Base-by-base conservation (phyloP, 1,139 yeast genomes). In the Kodamaea ohmeri region DNA sequence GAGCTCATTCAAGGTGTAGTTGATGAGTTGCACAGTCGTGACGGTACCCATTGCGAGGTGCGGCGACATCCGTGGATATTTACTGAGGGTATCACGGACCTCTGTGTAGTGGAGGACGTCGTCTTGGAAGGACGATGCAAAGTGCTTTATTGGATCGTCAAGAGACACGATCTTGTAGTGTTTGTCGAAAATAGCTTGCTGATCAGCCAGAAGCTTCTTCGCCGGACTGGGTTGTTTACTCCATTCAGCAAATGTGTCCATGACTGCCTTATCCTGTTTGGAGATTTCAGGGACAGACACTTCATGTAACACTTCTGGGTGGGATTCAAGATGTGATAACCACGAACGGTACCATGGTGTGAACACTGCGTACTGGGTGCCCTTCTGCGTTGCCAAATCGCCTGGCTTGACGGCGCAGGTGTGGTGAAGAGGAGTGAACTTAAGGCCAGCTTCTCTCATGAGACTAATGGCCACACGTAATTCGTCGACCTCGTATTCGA, bases 271-370 rank as follows among this genome's bases (percentile, higher is more conserved):
- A 3, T 31, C 26, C 19, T 31, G 34, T 14, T 25, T 20, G 9
- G 32, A 19, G 14, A 17, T 6, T 12, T 28, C 33, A 8, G 22
- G 27, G 7, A 28, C 24, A 5, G 8, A 15, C 6, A 13, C 16
- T 28, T 35, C 28, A 7, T 22, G 21, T 18, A 27, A 14, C 5
- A 31, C 19, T 5, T 31, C 25, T 4, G 40, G 42, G 8, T 42
- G 22, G 12, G 26, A 32, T 14, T 58, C 49, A 24, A 67, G 43
- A 35, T 57, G 49, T 6, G 52, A 50, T 3, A 58, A 50, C 82
- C 82, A 77, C 12, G 67, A 63, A 37, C 62, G 64, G 51, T 63
- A 73, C 76, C 76, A 77, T 0, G 80, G 80, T 3, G 78, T 67
- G 48, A 75, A 77, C 3, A 75, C 76, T 2, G 74, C 65, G 41